phyloP scores from a whole-genome alignment of 2,329 filamentous ascomycete genomes.

The Colletotrichum siamense region DNA sequence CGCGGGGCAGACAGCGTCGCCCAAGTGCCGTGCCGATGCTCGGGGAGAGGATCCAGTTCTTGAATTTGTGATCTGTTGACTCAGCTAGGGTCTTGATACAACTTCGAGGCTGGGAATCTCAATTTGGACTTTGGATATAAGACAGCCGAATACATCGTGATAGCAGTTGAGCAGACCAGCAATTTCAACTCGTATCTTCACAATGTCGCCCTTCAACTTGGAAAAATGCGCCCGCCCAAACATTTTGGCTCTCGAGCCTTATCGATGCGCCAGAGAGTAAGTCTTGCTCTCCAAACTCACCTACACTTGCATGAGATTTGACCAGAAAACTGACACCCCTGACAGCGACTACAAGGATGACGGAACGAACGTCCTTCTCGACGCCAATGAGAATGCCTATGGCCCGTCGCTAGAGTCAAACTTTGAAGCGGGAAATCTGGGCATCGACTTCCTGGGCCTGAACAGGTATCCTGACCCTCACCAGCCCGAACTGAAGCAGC shows the following conservation, averaged over 20 bases:
- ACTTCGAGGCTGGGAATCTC: background rate
- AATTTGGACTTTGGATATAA: conserved; percentile 6
- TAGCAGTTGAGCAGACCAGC: background rate
- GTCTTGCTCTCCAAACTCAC: conserved; percentile 31
- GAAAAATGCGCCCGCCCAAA: conserved; percentile 78
- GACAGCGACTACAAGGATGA: conserved; percentile 97
- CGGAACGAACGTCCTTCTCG: conserved; percentile 92
- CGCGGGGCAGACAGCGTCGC: background rate
- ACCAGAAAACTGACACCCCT: conserved; percentile 24
- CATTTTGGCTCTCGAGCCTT: conserved; percentile 78
- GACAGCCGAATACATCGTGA: background rate
- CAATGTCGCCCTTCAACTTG: conserved; percentile 72
- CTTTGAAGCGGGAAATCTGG: conserved; percentile 54
- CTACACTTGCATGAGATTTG: background rate
- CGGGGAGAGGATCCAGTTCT: background rate
- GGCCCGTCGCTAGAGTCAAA: conserved; percentile 75
- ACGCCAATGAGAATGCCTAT: conserved; percentile 97
- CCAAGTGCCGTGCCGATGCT: background rate
- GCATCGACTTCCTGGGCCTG: conserved; percentile 80
- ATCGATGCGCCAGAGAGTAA: conserved; percentile 83
- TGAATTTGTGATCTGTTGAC: background rate
- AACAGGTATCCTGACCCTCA: conserved; percentile 98
- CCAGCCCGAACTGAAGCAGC: conserved; percentile 84
- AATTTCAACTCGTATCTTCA: background rate
- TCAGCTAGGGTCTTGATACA: background rate